Conservation (phyloP, 768 basidiomycete genomes). For the Leccinum rimulosum region DNA sequence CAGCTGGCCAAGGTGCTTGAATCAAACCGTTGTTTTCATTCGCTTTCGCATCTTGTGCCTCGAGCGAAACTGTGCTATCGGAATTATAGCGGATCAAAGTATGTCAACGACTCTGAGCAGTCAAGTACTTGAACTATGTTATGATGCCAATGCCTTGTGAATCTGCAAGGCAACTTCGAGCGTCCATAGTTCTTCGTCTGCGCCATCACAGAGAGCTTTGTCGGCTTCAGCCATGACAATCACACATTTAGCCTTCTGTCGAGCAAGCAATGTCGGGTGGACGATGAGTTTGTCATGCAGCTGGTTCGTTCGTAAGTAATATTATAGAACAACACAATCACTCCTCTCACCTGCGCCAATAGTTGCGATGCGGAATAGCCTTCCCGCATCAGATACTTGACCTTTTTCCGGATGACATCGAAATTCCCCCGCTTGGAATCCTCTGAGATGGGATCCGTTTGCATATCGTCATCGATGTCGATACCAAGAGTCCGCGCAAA, state of each 20-base stretch:
- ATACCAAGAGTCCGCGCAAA: constrained; percentile 75
- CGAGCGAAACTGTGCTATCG: background rate
- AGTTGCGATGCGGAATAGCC: constrained; percentile 93
- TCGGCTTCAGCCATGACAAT: constrained; percentile 92
- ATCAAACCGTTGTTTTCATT: constrained; percentile 11
- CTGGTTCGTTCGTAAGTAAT: constrained; percentile 39
- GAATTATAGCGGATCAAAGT: background rate
- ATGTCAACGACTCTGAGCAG: background rate
- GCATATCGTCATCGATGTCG: constrained; percentile 57
- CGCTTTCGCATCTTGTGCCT: background rate
- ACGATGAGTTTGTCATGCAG: constrained; percentile 85
- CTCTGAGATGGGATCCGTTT: constrained; percentile 36
- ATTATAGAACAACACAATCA: background rate
- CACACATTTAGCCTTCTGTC: constrained; percentile 78
- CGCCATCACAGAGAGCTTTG: constrained; percentile 93
- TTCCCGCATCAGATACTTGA: constrained; percentile 75
- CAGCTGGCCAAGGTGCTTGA: constrained; percentile 13
- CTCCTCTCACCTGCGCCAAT: constrained; percentile 69
- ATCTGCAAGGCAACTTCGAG: constrained; percentile 83
- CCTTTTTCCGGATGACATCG: constrained; percentile 62
- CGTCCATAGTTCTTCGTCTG: constrained; percentile 95
- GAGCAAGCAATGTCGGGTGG: constrained; percentile 77
- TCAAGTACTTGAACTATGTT: background rate
- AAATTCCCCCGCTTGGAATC: constrained; percentile 42
- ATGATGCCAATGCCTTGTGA: constrained; percentile 53